phyloP scores from a whole-genome alignment of 371 early-diverging fungal species.

The Syncephalis plumigaleata region DNA sequence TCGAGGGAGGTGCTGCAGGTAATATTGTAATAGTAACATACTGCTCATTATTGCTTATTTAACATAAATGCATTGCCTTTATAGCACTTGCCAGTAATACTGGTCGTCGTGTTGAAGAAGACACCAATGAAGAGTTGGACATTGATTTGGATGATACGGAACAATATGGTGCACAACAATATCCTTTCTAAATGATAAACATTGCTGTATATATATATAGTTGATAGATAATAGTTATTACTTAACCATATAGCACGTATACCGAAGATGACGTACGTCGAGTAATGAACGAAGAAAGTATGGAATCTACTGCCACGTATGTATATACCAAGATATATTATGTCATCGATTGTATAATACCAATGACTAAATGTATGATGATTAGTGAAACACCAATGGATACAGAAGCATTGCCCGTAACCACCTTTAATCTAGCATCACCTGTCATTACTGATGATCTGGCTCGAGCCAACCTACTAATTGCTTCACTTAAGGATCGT shows the following conservation, averaged over 20 bases:
- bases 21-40: slow-evolving; percentile 1
- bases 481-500: not conserved
- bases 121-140: slow-evolving; percentile 63
- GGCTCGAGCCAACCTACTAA: not conserved
- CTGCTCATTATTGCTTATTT: too few species aligned
- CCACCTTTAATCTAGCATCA: too few species aligned
- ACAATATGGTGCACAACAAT: slow-evolving; percentile 55
- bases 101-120: slow-evolving; percentile 21
- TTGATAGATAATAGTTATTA: too few species aligned
- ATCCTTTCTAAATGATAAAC: slow-evolving; percentile 6
- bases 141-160: slow-evolving; percentile 60
- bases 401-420: too few species aligned
- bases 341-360: too few species aligned
- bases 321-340: too few species aligned
- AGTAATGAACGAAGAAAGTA: not conserved
- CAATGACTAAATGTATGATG: too few species aligned
- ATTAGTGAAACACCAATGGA: too few species aligned
- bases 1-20: slow-evolving; percentile 62
- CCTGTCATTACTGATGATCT: not conserved
- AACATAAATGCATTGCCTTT: too few species aligned
- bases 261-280: slow-evolving; percentile 8
- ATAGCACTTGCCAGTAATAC: not conserved
- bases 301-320: not conserved
- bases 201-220: too few species aligned
- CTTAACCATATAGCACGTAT: too few species aligned